phyloP scores from a whole-genome alignment of 202 grass and related monocot genomes.

The Cymbopogon flexuosus region DNA sequence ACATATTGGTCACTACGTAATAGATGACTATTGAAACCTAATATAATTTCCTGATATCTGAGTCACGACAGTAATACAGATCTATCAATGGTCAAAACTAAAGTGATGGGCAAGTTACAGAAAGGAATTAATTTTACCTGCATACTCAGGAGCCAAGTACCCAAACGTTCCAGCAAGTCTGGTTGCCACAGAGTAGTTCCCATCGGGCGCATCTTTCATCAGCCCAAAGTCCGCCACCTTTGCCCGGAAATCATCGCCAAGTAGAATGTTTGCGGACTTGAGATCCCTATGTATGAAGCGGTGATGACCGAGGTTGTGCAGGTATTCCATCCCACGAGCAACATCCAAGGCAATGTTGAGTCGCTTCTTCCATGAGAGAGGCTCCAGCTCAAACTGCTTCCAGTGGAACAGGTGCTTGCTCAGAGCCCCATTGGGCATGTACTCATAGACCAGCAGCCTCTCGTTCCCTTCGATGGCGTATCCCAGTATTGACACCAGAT shows the following conservation, averaged over 20 bases:
- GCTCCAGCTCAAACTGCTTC: constrained; percentile 54
- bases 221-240: constrained; percentile 92
- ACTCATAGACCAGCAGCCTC: constrained; percentile 86
- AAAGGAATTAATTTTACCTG: constrained; percentile 46
- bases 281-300: constrained; percentile 96
- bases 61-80: neutral
- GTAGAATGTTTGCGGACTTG: constrained; percentile 84
- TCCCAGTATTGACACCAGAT: constrained; percentile 78
- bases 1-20: neutral
- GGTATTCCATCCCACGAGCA: constrained; percentile 88
- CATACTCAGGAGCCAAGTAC: constrained; percentile 95
- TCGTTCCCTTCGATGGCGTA: constrained; percentile 62
- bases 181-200: constrained; percentile 78
- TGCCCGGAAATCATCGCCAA: constrained; percentile 83
- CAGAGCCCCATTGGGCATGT: constrained; percentile 83
- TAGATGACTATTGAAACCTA: neutral
- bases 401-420: constrained; percentile 85
- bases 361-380: constrained; percentile 87
- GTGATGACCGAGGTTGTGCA: constrained; percentile 78
- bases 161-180: constrained; percentile 92
- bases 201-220: constrained; percentile 72
- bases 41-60: neutral
- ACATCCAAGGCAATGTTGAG: constrained; percentile 88
- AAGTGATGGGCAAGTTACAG: neutral
- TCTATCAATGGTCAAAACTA: neutral